Base-by-base conservation (phyloP, 2,329 filamentous ascomycete genomes). In the Thelonectria rubi region DNA sequence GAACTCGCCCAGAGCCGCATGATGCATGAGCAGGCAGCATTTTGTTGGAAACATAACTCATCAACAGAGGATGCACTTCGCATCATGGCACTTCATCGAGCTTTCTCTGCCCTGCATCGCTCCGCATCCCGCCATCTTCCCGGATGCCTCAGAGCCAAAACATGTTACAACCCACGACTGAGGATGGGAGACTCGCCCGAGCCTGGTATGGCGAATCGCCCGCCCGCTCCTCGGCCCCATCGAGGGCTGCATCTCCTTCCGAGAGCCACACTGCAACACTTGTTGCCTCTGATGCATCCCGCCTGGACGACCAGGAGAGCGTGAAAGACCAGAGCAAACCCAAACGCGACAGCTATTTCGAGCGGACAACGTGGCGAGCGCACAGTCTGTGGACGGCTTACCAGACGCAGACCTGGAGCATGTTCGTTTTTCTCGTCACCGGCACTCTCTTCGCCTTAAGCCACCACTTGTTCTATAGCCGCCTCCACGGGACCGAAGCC, bases 381-480 rank as follows among this genome's bases (percentile, higher is more conserved):
- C 15, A 37, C 34, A 37, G 14, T 15, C 9, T 43, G 4, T 43
- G 40, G 40, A 20, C 40, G 10, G n/a, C 40, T 20, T 43, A 20
- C n/a, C 40, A 18, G 18, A 45, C 18, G 42, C 18, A 45, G n/a
- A 56, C 64, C 7, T 71, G 69, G 69, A 71, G 65, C 42, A 71
- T 71, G 69, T 67, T 66, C 40, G 20, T 58, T 20, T 66, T 71
- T 12, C 50, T 71, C 40, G n/a, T 60, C 2, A 56, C 54, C 1
- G 69, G 69, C 2, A 62, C 71, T 30, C 67, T 64, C 30, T 71
- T 71, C 24, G 69, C 69, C 5, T 15, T 65, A 21, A 66, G 69
- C 3, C 69, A 71, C 15, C 68, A 71, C 32, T 32, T 37, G 11
- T 55, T 57, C 26, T 57, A 62, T n/a, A 18, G 48, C 8, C 26